Evolutionary conservation across 2,329 filamentous ascomycete genomes (phyloP).

Genomic region (Penicillium sp.): DNA sequence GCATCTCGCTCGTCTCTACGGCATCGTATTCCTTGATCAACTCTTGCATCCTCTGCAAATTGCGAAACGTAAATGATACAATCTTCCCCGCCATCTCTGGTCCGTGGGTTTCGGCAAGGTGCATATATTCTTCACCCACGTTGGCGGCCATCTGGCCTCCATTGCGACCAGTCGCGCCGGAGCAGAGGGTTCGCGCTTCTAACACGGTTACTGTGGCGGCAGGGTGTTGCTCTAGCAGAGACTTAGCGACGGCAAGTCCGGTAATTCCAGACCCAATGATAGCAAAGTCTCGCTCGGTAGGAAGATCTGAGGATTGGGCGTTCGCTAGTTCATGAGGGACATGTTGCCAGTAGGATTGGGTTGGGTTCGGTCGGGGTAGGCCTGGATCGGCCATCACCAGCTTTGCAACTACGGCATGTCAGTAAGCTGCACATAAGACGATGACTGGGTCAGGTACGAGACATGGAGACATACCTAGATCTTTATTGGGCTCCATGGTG

Average conservation of each 20-base stretch:
- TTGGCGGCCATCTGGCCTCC: constrained; percentile 35
- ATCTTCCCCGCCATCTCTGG: constrained; percentile 36
- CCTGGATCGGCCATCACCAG: constrained; percentile 33
- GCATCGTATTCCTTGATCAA: constrained; percentile 37
- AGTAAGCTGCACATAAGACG: neutral
- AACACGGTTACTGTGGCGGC: constrained; percentile 32
- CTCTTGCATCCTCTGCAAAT: constrained; percentile 39
- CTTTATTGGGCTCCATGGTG: constrained; percentile 10
- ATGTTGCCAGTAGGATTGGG: constrained; percentile 40
- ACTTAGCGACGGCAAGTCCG: constrained; percentile 33
- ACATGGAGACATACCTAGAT: constrained; percentile 5
- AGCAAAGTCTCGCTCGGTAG: constrained; percentile 27
- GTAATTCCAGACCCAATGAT: constrained; percentile 42
- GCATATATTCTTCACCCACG: constrained; percentile 27
- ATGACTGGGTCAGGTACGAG: neutral
- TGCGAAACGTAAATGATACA: constrained; percentile 39
- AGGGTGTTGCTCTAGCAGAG: constrained; percentile 29
- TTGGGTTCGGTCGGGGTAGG: constrained; percentile 38
- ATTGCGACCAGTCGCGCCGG: constrained; percentile 41
- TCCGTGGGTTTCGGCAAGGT: constrained; percentile 21
- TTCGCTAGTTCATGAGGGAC: constrained; percentile 33
- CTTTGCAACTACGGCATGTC: constrained; percentile 9
- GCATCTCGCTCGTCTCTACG: constrained; percentile 24
- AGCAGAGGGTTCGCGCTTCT: constrained; percentile 37
- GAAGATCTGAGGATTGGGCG: constrained; percentile 28